Percentiles rank a stretch among this genome's conserved stretches.
Evolutionary conservation across 169 alveolate genomes (phyloP).

Genomic region (Cardiosporidium cionae): DNA sequence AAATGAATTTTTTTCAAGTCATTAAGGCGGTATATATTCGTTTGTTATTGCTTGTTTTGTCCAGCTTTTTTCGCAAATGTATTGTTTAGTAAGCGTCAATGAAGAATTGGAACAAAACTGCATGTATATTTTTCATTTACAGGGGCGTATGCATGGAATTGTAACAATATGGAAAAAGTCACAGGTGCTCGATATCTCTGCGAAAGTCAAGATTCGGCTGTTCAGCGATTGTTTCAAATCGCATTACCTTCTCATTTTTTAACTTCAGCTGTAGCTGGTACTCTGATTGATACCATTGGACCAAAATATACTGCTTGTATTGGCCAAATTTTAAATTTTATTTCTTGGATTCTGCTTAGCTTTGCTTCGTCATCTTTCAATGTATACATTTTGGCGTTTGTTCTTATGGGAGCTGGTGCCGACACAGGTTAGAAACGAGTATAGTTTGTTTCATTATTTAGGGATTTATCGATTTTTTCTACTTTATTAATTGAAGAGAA

Average conservation of each 20-base stretch:
- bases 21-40: too few relatives aligned
- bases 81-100: too few relatives aligned
- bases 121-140: too few relatives aligned
- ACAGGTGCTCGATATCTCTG: conserved; percentile 1
- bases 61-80: too few relatives aligned
- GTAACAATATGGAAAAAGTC: not conserved
- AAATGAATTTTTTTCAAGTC: too few relatives aligned
- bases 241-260: conserved; percentile 9
- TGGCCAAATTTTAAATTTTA: conserved; percentile 8
- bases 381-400: conserved; percentile 4
- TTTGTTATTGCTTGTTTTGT: too few relatives aligned
- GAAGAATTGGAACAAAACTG: too few relatives aligned
- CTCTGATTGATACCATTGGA: conserved; percentile 19
- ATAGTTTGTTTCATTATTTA: too few relatives aligned
- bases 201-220: conserved; percentile 23
- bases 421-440: too few relatives aligned
- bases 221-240: conserved; percentile 5
- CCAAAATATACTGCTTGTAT: conserved; percentile 22
- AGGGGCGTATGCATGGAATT: conserved; percentile 9
- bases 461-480: too few relatives aligned
- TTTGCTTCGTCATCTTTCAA: not conserved
- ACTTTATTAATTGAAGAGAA: too few relatives aligned
- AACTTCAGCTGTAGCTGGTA: conserved; percentile 23
- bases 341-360: conserved; percentile 17
- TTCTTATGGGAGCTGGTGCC: conserved; percentile 14